Evolutionary conservation across 352 stramenopile species (phyloP), one percentile per base, ranked within the genome.

Genomic region (Phytopythium aichiense): DNA sequence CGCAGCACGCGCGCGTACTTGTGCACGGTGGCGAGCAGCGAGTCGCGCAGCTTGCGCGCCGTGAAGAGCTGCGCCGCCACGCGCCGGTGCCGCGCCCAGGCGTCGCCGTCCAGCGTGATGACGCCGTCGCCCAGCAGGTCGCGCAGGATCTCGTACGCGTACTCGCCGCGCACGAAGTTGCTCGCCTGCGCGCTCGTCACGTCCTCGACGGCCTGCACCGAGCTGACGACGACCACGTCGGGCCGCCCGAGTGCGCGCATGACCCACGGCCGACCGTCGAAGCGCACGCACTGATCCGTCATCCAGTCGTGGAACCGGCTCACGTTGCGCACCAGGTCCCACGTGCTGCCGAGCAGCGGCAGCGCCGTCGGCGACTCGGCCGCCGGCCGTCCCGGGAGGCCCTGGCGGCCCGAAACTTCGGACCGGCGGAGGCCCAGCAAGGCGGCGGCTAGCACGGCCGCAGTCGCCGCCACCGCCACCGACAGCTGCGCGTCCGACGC

Each of bases 41-140:
- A 46, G 30, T 78, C 70, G n/a, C 70, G 65, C 43, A 81, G 46
- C 23, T 59, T 60, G 2, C 65, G 70, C 58, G 67, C 65, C 18
- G 61, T 81, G 35, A 81, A 78, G 22, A 81, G 64, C 45, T 69
- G 71, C 25, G 69, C 60, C 13, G 74, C 60, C 38, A 72, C 63
- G 8, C 61, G 57, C 28, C 82, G 73, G 60, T 91, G 82, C 28
- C 65, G 55, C 50, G 72, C 71, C 82, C 82, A 91, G 11, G 31
- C 59, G 38, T 77, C 69, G 15, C 77, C 76, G 57, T 91, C 80
- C 18, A 70, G 67, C 42, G 65, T 70, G 55, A 90, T 78, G 52
- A 91, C 84, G 48, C 78, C 74, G 40, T 82, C 67, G 46, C 82
- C 79, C 12, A 90, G 63, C 60, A 91, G 61, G 53, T 86, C 70